Evolutionary conservation across 192 early-diverging fungal genomes (phyloP).

Genomic region (Mortierella alpina): DNA sequence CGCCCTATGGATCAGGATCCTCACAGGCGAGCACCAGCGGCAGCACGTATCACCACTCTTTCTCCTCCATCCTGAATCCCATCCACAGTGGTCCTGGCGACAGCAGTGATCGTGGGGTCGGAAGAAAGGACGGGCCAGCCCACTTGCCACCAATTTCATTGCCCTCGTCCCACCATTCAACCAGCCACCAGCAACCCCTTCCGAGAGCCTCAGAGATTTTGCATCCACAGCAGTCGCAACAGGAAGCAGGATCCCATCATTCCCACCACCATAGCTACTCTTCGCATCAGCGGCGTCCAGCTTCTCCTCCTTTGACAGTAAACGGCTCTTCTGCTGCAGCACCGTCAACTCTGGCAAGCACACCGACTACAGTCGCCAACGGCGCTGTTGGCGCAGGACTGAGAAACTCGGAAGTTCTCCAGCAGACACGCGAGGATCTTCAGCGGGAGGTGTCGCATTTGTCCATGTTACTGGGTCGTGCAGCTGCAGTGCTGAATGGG

Average conservation of each 20-base stretch:
- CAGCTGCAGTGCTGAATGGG: conserved; percentile 66
- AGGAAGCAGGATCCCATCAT: not conserved
- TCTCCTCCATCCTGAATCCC: conserved; percentile 22
- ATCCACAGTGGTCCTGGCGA: conserved; percentile 3
- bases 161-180: conserved; percentile 12
- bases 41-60: conserved; percentile 4
- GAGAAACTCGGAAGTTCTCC: conserved; percentile 53
- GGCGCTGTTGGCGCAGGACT: not conserved
- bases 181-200: conserved; percentile 10
- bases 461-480: conserved; percentile 60
- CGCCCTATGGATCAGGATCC: not conserved
- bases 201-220: conserved; percentile 45
- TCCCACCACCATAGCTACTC: conserved; percentile 5
- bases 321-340: not conserved
- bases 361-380: not conserved
- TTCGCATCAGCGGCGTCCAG: not conserved
- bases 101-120: not conserved
- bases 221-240: conserved; percentile 16
- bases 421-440: conserved; percentile 66
- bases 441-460: conserved; percentile 68
- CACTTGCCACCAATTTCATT: conserved; percentile 43
- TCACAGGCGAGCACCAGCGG: not conserved
- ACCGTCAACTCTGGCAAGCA: not conserved
- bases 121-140: conserved; percentile 1
- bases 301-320: not conserved